Evolutionary conservation across 148 eudicot genomes (phyloP).

Genomic region (Fagopyrum tataricum): DNA sequence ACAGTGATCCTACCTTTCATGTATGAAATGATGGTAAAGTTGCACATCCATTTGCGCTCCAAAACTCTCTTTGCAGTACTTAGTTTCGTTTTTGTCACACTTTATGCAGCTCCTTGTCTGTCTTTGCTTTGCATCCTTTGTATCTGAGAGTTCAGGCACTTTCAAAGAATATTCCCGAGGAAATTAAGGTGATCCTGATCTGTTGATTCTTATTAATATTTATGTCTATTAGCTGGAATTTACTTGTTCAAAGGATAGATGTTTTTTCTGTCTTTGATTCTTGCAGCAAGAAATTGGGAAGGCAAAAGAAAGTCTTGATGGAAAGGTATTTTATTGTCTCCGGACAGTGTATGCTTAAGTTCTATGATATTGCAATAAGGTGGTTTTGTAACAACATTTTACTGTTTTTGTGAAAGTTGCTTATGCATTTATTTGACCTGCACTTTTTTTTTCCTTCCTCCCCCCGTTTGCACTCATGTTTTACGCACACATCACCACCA

Average conservation of each 20-base stretch:
- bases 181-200: slow-evolving; percentile 50
- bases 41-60: neutral
- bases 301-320: slow-evolving; percentile 53
- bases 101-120: slow-evolving; percentile 85
- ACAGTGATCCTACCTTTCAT: neutral
- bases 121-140: slow-evolving; percentile 93
- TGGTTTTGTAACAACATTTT: neutral
- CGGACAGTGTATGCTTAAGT: slow-evolving; percentile 5
- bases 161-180: slow-evolving; percentile 64
- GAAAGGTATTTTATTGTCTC: slow-evolving; percentile 45
- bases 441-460: neutral
- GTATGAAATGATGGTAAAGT: neutral
- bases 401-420: neutral
- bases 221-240: neutral
- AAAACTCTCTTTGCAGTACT: slow-evolving; percentile 1
- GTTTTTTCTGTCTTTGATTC: slow-evolving; percentile 14
- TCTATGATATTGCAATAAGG: neutral
- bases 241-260: neutral
- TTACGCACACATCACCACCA: neutral
- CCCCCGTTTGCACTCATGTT: neutral
- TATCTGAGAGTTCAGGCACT: slow-evolving; percentile 82
- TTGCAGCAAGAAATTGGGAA: slow-evolving; percentile 66
- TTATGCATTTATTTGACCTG: neutral
- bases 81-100: slow-evolving; percentile 13
- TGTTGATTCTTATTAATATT: neutral